Evolutionary conservation across 2,329 filamentous ascomycete genomes (phyloP), one percentile per base, ranked within the genome.

Genomic region (Eurotiales sp.): DNA sequence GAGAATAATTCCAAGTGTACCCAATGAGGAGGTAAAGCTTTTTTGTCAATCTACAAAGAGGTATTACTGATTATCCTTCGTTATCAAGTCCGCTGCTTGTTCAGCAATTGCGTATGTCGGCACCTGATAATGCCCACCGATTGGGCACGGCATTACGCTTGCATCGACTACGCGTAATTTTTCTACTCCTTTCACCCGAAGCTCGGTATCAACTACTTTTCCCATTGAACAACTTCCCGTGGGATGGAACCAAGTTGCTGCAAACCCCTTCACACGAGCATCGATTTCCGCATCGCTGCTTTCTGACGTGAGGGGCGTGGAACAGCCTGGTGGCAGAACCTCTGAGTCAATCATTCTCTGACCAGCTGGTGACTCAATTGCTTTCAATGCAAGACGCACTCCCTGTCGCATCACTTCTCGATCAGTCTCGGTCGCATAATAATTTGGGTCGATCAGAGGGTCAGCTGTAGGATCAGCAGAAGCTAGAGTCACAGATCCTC

Each of bases 361-460:
- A 11, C 40, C 40, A 8, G 40, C 40, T 22, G 19, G 19, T 22
- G 40, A 43, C n/a, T 27, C 40, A 12, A 43, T 7, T n/a, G 40
- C 40, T 10, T 27, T 5, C 10, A 27, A 27, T 10, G 25, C 25
- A 4, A 43, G 19, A 19, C 40, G 19, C 10, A 43, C 40, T 11
- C 47, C 47, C 25, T 44, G 17, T 14, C 47, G 30, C 29, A 42
- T 36, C 19, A 50, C 30, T 15, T 37, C 30, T 11, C 22, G 30
- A 4, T 52, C 50, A 6, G 29, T 17, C 17, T 52, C 50, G 7
- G 36, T 52, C 2, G 43, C 43, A 14, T 40, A 36, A 12, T 40
- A 41, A 15, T 52, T 52, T 5, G 50, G 50, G 29, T 52, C 50
- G 22, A 44, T 46, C 8, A 47, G 17, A 11, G 50, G 50, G 8